Evolutionary conservation across 192 early-diverging fungal genomes (phyloP).

Genomic region (Pilobolus umbonatus): DNA sequence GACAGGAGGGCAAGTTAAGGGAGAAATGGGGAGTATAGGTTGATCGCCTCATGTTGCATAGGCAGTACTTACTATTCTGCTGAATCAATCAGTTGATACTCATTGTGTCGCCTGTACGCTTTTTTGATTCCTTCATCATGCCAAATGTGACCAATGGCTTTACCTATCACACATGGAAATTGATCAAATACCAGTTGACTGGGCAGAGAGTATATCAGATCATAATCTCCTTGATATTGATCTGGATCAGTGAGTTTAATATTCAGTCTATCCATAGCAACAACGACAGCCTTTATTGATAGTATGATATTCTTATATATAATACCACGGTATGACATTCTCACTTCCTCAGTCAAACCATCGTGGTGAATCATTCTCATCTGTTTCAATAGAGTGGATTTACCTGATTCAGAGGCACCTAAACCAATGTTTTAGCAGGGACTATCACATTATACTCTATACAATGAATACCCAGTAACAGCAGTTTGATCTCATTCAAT

Average conservation of each 20-base stretch:
- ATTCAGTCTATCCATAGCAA: slow-evolving; percentile 89
- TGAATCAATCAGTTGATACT: slow-evolving; percentile 96
- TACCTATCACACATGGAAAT: slow-evolving; percentile 70
- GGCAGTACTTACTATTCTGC: slow-evolving; percentile 71
- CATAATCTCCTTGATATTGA: slow-evolving; percentile 77
- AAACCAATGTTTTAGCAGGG: background rate
- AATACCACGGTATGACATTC: slow-evolving; percentile 89
- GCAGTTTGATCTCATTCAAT: slow-evolving; percentile 93
- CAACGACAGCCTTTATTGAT: slow-evolving; percentile 90
- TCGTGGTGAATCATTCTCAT: slow-evolving; percentile 97
- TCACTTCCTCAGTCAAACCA: slow-evolving; percentile 85
- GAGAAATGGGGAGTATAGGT: no score
- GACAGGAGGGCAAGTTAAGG: background rate
- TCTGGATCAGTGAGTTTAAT: slow-evolving; percentile 64
- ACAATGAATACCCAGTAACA: slow-evolving; percentile 66
- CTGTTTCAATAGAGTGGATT: slow-evolving; percentile 97
- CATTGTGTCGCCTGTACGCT: slow-evolving; percentile 73
- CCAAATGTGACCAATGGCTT: slow-evolving; percentile 81
- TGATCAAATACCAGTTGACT: slow-evolving; percentile 77
- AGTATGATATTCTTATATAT: slow-evolving; percentile 94
- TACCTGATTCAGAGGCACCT: slow-evolving; percentile 96
- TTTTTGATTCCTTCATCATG: slow-evolving; percentile 74
- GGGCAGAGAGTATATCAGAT: slow-evolving; percentile 70
- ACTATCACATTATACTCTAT: background rate
- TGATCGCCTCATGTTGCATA: slow-evolving; percentile 1